A percentile compares a stretch with the other conserved stretches of the same genome.
Conservation (phyloP, 2,329 filamentous ascomycete species). For the Arthrinium puccinioides region DNA sequence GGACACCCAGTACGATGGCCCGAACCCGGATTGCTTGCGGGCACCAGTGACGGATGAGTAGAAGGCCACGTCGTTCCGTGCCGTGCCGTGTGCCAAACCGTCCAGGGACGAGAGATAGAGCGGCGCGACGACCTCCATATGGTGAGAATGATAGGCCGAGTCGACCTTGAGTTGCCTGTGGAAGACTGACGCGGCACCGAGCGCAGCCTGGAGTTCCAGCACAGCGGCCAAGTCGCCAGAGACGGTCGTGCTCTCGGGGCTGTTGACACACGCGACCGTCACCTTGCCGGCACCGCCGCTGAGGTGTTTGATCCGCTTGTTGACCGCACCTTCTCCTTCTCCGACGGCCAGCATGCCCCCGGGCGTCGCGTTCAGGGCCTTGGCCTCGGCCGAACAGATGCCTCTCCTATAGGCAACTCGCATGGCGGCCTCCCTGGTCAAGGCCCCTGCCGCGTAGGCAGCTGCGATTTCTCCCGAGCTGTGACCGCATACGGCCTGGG, state of each 20-base stretch:
- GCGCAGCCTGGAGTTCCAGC: constrained; percentile 1
- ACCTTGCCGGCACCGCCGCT: background rate
- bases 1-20: constrained; percentile 12
- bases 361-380: background rate
- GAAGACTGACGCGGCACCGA: constrained; percentile 4
- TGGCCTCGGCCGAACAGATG: background rate
- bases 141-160: constrained; percentile 16
- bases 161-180: constrained; percentile 16
- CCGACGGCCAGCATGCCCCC: background rate
- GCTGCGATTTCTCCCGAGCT: constrained; percentile 14
- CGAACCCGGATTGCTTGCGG: constrained; percentile 10
- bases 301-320: background rate
- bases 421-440: too few species aligned
- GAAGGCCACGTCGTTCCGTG: background rate
- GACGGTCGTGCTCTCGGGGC: background rate
- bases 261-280: background rate
- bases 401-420: background rate
- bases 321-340: background rate
- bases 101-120: constrained; percentile 9
- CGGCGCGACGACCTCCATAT: constrained; percentile 15
- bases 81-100: background rate
- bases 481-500: constrained; percentile 18
- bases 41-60: background rate
- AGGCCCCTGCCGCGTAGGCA: constrained; percentile 11
- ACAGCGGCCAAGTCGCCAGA: constrained; percentile 7